These are phyloP conservation scores for Carex littledalei DNA, from an alignment of 176 grass and related monocot species.

Conservation along the genomic window DNA sequence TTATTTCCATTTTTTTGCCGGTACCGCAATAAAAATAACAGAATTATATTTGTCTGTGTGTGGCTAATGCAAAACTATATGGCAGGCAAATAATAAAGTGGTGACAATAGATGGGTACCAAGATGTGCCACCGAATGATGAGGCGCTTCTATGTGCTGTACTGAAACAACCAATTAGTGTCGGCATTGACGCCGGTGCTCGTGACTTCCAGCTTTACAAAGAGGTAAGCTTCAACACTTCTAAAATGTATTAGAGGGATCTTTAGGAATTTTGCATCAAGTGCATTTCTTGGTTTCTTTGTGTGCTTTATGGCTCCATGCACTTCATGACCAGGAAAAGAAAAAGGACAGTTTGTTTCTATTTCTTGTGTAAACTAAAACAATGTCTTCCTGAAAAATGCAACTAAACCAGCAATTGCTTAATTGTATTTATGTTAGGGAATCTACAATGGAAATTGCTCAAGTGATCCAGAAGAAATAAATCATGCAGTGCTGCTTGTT, in stretches of 20 bases:
- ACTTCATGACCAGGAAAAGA: neutral
- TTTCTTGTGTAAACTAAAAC: too few species aligned
- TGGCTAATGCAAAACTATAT: neutral
- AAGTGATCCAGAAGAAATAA: conserved; percentile 38
- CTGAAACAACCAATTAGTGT: conserved; percentile 44
- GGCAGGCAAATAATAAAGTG: conserved; percentile 31
- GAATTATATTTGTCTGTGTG: neutral
- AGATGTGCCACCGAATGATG: conserved; percentile 32
- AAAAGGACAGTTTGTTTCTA: neutral
- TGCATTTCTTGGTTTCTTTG: neutral
- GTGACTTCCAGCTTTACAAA: conserved; percentile 44
- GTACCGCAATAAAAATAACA: neutral
- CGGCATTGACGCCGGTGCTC: conserved; percentile 34
- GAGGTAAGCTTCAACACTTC: conserved; percentile 22
- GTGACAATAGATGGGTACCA: conserved; percentile 39
- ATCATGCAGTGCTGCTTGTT: conserved; percentile 46
- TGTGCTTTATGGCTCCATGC: neutral
- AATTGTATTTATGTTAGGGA: conserved; percentile 27
- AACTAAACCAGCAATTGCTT: neutral
- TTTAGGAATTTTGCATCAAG: neutral
- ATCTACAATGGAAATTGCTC: conserved; percentile 47
- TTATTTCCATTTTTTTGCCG: neutral
- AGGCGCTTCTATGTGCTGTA: conserved; percentile 40
- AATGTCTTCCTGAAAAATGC: too few species aligned
- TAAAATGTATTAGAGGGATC: neutral